phyloP scores from a whole-genome alignment of 2,329 filamentous ascomycete genomes.

The Catunica adiposa region DNA sequence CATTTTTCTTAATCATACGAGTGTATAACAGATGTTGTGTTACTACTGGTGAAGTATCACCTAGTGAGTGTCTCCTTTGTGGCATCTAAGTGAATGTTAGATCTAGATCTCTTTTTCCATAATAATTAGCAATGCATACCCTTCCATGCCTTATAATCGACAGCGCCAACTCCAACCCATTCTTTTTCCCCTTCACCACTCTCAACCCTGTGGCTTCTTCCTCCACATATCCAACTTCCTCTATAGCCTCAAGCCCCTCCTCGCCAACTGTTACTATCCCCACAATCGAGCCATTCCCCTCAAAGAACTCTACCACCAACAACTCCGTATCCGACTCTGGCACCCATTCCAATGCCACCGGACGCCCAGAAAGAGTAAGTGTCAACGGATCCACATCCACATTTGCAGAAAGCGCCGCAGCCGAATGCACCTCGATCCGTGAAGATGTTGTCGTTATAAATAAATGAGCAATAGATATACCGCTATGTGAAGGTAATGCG shows the following conservation, averaged over 20 bases:
- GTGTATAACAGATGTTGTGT: neutral
- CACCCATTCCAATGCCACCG: neutral
- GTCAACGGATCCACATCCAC: neutral
- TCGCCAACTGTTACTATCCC: neutral
- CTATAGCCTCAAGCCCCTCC: neutral
- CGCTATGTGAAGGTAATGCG: neutral
- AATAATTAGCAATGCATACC: neutral
- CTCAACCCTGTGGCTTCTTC: neutral
- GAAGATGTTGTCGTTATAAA: neutral
- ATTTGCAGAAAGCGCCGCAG: neutral
- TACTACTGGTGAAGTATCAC: neutral
- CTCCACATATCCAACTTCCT: neutral
- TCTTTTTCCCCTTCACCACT: neutral
- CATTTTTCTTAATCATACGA: neutral
- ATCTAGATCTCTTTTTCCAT: neutral
- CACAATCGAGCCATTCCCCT: neutral
- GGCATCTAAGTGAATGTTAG: neutral
- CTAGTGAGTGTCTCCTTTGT: neutral
- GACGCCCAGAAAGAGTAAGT: neutral
- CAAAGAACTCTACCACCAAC: neutral
- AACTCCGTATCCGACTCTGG: neutral
- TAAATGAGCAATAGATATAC: neutral
- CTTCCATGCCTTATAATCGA: neutral
- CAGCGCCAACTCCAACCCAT: neutral
- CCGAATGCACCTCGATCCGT: neutral